phyloP scores from a whole-genome alignment of 192 early-diverging fungal genomes.

The Chytriomyces confervae region DNA sequence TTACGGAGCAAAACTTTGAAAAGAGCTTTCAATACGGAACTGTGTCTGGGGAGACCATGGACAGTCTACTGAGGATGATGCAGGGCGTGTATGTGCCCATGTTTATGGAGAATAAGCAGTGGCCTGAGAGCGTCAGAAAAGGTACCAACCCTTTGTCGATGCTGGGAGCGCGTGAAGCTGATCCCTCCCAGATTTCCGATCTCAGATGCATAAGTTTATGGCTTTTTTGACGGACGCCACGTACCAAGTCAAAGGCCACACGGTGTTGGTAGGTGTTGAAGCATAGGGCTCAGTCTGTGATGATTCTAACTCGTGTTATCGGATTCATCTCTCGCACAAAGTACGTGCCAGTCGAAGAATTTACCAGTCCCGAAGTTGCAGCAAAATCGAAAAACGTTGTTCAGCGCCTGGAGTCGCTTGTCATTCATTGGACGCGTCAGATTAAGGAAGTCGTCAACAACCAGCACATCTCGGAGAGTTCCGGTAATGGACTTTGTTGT shows the following conservation, averaged over 20 bases:
- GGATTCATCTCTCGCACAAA: background rate
- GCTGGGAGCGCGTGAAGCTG: background rate
- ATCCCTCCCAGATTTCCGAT: constrained; percentile 47
- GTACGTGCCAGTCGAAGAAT: constrained; percentile 62
- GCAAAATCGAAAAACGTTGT: constrained; percentile 63
- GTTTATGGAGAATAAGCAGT: constrained; percentile 62
- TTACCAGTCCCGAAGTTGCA: constrained; percentile 43
- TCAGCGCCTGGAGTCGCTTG: constrained; percentile 61
- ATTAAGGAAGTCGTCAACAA: constrained; percentile 73
- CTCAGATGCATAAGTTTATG: constrained; percentile 69
- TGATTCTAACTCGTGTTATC: background rate
- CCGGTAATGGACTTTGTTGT: constrained; percentile 8
- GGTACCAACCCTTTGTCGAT: constrained; percentile 30
- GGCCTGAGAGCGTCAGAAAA: constrained; percentile 67
- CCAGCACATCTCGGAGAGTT: constrained; percentile 61
- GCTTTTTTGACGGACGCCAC: constrained; percentile 66
- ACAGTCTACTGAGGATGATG: constrained; percentile 62
- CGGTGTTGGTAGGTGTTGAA: constrained; percentile 47
- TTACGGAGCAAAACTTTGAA: constrained; percentile 55
- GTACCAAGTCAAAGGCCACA: constrained; percentile 65
- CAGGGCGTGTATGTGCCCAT: constrained; percentile 66
- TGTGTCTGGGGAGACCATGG: constrained; percentile 53
- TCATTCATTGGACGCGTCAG: constrained; percentile 70
- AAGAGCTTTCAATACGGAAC: constrained; percentile 60
- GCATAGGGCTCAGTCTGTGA: background rate